Conservation (phyloP, 106 monocot genomes). For the Hemerocallis citrina region DNA sequence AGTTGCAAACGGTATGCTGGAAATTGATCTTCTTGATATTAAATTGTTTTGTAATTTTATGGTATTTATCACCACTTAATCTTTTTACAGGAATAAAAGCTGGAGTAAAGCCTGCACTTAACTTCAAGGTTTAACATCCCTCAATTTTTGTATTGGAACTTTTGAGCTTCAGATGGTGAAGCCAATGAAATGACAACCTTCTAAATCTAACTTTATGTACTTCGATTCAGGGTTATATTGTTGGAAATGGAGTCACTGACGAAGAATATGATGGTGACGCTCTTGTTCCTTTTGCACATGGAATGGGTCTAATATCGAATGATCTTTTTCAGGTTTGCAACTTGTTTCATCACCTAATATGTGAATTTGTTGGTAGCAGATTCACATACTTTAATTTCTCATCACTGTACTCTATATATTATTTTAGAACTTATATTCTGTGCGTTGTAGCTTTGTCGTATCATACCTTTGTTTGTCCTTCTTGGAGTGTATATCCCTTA, state of each 20-base stretch:
- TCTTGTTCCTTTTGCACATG: slow-evolving; percentile 92
- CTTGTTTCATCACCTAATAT: not conserved
- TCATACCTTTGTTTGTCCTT: too few relatives aligned
- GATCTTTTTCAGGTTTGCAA: slow-evolving; percentile 55
- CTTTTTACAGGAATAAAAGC: slow-evolving; percentile 44
- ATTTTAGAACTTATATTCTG: too few relatives aligned
- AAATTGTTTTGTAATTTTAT: not conserved
- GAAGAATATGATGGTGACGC: slow-evolving; percentile 75
- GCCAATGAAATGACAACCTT: not conserved
- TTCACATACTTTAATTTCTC: not conserved
- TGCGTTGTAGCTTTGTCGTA: too few relatives aligned
- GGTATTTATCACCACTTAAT: not conserved
- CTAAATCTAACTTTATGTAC: not conserved
- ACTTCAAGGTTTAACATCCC: slow-evolving; percentile 72
- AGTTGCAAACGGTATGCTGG: slow-evolving; percentile 59
- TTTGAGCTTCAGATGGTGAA: not conserved
- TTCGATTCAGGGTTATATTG: slow-evolving; percentile 66
- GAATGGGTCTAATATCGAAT: slow-evolving; percentile 89
- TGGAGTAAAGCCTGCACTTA: slow-evolving; percentile 53
- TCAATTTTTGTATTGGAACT: not conserved
- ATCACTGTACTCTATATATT: too few relatives aligned
- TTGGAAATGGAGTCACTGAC: slow-evolving; percentile 83
- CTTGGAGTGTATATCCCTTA: too few relatives aligned
- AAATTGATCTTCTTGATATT: not conserved
- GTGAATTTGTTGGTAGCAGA: too few relatives aligned